Base-by-base conservation (phyloP, 2,329 filamentous ascomycete genomes). In the Colletotrichum musicola region DNA sequence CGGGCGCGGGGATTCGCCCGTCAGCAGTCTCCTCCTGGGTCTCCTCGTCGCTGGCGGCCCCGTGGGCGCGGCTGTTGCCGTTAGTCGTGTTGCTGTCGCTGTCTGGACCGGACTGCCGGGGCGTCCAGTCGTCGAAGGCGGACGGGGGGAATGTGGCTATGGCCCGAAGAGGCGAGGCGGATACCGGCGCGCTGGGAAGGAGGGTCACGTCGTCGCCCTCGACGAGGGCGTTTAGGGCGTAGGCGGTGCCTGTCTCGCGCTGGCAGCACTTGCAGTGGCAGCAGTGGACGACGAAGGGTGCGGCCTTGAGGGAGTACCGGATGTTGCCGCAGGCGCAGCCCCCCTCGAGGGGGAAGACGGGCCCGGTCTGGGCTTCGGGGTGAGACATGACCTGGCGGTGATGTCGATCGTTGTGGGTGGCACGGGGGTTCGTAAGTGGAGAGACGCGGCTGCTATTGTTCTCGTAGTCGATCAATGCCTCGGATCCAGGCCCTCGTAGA, bases 281-380 rank as follows among this genome's bases (percentile, higher is more conserved):
- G 78, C 80, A 82, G 73, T 85, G 80, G 40, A 81, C 78, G 59
- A 81, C 70, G 49, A 85, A 74, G 20, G 83, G 77, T n/a, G 90
- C 80, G 2, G 90, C 80, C 73, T 88, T 88, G 38, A 89, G 83
- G 13, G 90, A 80, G 77, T 93, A 91, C 76, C 90, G 92, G 71
- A 91, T 84, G 74, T 92, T 89, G 14, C 90, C 89, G 77, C 91
- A 93, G 60, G 88, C 86, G 77, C 92, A 93, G 66, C 89, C 90
- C 64, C 80, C 79, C 38, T 75, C 64, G 69, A 81, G 73, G 69
- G 77, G 61, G 72, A 72, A 70, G 46, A 57, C 49, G 38, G 58
- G 50, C 22, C 46, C 57, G 49, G 61, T 46, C 18, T 55, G 56
- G 63, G 40, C 30, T n/a, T 25, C 22, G 54, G 66, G 56, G 47